Percentiles rank a stretch among this genome's conserved stretches.
Conservation (phyloP, 2,329 filamentous ascomycete genomes). For the Penicillium fuscoglaucum region DNA sequence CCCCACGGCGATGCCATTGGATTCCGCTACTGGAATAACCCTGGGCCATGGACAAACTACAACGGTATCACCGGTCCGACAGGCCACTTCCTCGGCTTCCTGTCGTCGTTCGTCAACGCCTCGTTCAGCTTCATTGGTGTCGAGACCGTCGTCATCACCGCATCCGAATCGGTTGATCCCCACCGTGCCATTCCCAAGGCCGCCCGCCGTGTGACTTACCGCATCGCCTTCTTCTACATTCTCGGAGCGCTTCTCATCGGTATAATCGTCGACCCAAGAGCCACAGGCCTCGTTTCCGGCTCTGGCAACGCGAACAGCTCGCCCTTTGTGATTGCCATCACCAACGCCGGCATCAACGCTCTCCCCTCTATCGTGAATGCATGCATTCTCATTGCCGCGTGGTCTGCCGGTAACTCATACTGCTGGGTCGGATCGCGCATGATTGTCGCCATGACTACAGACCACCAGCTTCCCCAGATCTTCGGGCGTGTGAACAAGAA, state of each 20-base stretch:
- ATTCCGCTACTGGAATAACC: conserved; percentile 39
- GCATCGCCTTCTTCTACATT: conserved; percentile 43
- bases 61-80: conserved; percentile 33
- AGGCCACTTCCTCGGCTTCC: conserved; percentile 39
- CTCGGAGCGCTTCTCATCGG: conserved; percentile 34
- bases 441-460: conserved; percentile 60
- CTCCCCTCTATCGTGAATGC: conserved; percentile 39
- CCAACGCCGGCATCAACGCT: conserved; percentile 35
- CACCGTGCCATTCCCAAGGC: conserved; percentile 44
- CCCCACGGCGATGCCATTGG: conserved; percentile 35
- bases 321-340: conserved; percentile 40
- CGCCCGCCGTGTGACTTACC: conserved; percentile 42
- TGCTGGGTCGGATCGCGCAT: conserved; percentile 58
- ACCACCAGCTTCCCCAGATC: conserved; percentile 58
- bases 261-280: conserved; percentile 30
- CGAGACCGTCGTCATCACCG: conserved; percentile 43
- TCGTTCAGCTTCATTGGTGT: conserved; percentile 46
- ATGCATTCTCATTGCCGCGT: conserved; percentile 41
- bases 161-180: conserved; percentile 44
- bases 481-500: conserved; percentile 55
- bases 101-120: conserved; percentile 44
- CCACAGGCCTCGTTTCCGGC: conserved; percentile 25
- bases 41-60: conserved; percentile 35
- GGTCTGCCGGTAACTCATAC: conserved; percentile 46
- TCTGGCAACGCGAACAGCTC: conserved; percentile 34